Base-by-base conservation (phyloP, 225 moss, liverwort and hornwort species). In the Marchantia paleacea region DNA sequence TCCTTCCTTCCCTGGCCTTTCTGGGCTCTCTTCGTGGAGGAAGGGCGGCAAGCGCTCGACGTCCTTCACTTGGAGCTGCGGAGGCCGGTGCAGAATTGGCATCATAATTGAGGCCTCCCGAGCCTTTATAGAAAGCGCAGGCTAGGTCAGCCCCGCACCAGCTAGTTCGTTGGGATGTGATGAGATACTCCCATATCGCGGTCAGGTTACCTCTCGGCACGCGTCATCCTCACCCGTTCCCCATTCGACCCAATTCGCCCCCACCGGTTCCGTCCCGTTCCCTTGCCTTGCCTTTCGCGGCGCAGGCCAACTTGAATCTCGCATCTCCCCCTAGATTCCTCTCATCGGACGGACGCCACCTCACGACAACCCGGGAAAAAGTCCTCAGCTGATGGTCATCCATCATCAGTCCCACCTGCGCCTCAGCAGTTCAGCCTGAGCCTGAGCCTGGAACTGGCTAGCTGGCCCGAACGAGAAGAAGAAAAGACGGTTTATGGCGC, bases 11-110 rank as follows among this genome's bases (percentile, higher is more conserved):
- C 39, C 39, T 39, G 39, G 39, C 75, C 55, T 20, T 75, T 51
- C 49, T 10, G 49, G 49, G 20, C 71, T 51, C 49, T 50, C 20
- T 47, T 39, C 16, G n/a, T 51, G 72, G 51, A 75, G 75, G 55
- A 75, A 26, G 75, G 29, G 75, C 75, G 55, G 75, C 75, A 58
- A 75, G 57, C 55, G 55, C 75, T 75, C 74, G 52, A 3, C 12
- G 28, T 55, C 39, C 39, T 57, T 58, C 29, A 8, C 54, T 55
- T 13, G 8, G 55, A 75, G 55, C 3, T 28, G 55, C 54, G 57
- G 75, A 75, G 55, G 16, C 75, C 9, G 75, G 20, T 18, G 26
- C 3, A 55, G 55, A 58, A 55, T 16, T 75, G 16, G 24, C 55
- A 28, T 15, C 2, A 1, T 0, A 55, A 7, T 7, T 13, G 28